Conservation (phyloP, 2,329 filamentous ascomycete genomes). For the Arthrobotrys sphaeroides region DNA sequence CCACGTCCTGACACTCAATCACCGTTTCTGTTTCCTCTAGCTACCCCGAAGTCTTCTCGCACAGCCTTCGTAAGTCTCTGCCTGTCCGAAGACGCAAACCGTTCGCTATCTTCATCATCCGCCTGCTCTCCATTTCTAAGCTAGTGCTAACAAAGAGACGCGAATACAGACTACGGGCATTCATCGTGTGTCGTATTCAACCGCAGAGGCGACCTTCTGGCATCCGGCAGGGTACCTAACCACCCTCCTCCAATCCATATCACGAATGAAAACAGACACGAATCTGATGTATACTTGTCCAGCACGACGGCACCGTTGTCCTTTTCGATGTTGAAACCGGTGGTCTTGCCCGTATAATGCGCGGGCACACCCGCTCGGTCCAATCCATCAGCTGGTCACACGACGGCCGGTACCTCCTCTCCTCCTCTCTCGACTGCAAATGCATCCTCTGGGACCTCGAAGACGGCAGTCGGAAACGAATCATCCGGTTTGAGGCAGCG, state of each 20-base stretch:
- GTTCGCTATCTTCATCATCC: constrained; percentile 37
- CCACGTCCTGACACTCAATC: constrained; percentile 17
- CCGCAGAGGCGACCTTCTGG: constrained; percentile 90
- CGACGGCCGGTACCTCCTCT: constrained; percentile 88
- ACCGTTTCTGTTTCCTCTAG: constrained; percentile 14
- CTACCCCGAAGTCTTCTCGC: constrained; percentile 56
- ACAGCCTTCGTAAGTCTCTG: constrained; percentile 43
- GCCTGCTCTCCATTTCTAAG: constrained; percentile 69
- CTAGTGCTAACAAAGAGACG: constrained; percentile 79
- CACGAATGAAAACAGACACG: neutral
- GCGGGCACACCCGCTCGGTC: constrained; percentile 91
- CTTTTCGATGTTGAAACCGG: constrained; percentile 98
- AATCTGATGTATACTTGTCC: constrained; percentile 55
- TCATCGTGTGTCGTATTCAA: constrained; percentile 83
- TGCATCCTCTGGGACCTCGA: constrained; percentile 93
- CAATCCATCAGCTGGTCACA: constrained; percentile 93
- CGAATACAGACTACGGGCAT: constrained; percentile 74
- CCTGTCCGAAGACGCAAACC: neutral
- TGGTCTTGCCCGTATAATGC: constrained; percentile 91
- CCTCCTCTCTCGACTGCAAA: constrained; percentile 95
- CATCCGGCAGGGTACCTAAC: constrained; percentile 81
- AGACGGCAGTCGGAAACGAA: constrained; percentile 76
- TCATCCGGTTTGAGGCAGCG: constrained; percentile 88
- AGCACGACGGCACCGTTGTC: constrained; percentile 87
- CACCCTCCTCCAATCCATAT: neutral